Evolutionary conservation across 306 rosid genomes (phyloP).

Genomic region (Rosa lucieae): DNA sequence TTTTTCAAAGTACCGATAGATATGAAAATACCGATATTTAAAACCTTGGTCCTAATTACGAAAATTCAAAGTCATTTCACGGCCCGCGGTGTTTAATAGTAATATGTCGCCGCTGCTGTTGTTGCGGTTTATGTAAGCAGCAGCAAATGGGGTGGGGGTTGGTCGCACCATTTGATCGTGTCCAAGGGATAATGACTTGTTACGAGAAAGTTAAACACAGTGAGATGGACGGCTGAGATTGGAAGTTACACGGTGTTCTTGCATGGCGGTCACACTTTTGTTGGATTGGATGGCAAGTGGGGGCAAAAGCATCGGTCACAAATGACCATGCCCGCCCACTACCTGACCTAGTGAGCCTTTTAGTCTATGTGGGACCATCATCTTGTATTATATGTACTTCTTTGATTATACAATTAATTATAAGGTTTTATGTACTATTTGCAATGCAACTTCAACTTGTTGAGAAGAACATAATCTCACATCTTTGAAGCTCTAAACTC

Average conservation of each 20-base stretch:
- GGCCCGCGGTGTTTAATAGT: neutral
- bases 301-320: neutral
- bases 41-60: too few relatives aligned
- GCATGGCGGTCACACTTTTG: too few relatives aligned
- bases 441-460: too few relatives aligned
- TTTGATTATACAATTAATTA: neutral
- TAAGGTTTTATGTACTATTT: too few relatives aligned
- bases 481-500: neutral
- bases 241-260: neutral
- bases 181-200: neutral
- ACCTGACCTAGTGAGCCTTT: neutral
- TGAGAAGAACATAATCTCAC: too few relatives aligned
- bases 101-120: neutral
- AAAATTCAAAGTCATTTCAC: neutral
- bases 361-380: neutral
- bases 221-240: conserved; percentile 8
- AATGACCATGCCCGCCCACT: neutral
- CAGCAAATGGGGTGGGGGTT: too few relatives aligned
- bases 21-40: too few relatives aligned
- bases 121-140: too few relatives aligned
- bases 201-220: conserved; percentile 13
- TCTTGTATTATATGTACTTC: too few relatives aligned
- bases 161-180: neutral
- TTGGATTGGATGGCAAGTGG: neutral
- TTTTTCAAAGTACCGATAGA: too few relatives aligned